Evolutionary conservation across 2,329 filamentous ascomycete genomes (phyloP).

Genomic region (Elsinoe arachidis): DNA sequence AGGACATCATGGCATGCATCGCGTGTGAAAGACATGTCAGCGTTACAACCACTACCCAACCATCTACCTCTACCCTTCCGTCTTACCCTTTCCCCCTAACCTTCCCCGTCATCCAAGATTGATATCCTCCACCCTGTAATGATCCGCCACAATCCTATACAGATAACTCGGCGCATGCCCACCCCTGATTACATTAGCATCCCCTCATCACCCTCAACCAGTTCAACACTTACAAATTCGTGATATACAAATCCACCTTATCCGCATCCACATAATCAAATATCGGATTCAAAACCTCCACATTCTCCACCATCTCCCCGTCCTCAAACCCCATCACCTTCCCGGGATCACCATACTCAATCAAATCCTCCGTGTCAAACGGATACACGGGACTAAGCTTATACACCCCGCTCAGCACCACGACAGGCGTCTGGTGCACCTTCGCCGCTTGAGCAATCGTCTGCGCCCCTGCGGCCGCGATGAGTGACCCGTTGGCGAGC

Average conservation of each 20-base stretch:
- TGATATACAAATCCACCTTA: conserved; percentile 72
- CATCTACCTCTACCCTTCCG: background rate
- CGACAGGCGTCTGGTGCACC: conserved; percentile 71
- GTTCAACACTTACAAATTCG: conserved; percentile 58
- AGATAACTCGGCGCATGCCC: conserved; percentile 62
- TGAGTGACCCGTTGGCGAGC: conserved; percentile 75
- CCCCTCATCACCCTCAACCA: conserved; percentile 5
- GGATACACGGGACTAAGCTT: conserved; percentile 87
- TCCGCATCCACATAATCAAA: conserved; percentile 77
- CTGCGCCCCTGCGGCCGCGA: conserved; percentile 75
- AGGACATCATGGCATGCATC: background rate
- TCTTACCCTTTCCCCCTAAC: background rate
- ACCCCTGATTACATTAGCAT: conserved; percentile 38
- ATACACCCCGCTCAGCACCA: conserved; percentile 85
- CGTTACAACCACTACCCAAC: background rate
- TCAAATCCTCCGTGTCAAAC: conserved; percentile 69
- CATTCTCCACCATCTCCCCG: conserved; percentile 65
- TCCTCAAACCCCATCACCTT: conserved; percentile 70
- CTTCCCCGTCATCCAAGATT: conserved; percentile 32
- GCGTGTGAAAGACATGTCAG: background rate
- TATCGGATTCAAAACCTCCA: conserved; percentile 69
- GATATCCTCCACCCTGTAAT: conserved; percentile 66
- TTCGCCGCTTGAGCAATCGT: conserved; percentile 78
- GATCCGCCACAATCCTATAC: conserved; percentile 64
- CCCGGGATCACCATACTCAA: conserved; percentile 78